Base-by-base conservation (phyloP, 2,329 filamentous ascomycete species). In the Fonsecaea nubica region DNA sequence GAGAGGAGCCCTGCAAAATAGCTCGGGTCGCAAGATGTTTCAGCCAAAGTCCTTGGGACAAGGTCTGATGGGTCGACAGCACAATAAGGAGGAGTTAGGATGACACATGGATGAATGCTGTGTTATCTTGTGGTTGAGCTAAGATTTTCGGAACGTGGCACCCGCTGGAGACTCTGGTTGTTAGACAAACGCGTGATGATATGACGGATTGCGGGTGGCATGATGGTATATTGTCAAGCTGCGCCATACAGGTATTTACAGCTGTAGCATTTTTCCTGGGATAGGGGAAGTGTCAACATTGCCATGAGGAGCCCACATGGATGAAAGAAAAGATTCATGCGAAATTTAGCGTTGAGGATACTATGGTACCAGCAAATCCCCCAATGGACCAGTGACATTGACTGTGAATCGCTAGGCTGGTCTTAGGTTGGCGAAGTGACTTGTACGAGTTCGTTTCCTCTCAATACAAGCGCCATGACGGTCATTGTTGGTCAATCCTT, bases 21-120 rank as follows among this genome's bases (percentile, higher is more conserved):
- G 25, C 45, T 50, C 45, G 45, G 45, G 45, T 50, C 9, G 45
- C 45, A 50, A 50, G 45, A 50, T 50, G 45, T 50, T 50, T 50
- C 45, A 50, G 45, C 3, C 18, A 21, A 50, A 50, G 21, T 4
- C 10, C 42, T 18, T 21, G 18, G 45, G 25, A 25, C 13, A 25
- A 25, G 45, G 25, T 25, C 15, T 50, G 45, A 50, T 25, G 45
- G 45, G 45, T 50, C 45, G 45, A 10, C 45, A 25, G 18, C 45
- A 10, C 9, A 10, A 21, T 25, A 12, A 9, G 3, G 10, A 3
- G 40, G 8, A 40, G n/a, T 45, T 6, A 13, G 36, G 36, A 38
- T 38, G 36, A 13, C 9, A 9, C 42, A 21, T 48, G 21, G 18
- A 25, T 50, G 12, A 12, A 36, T 36, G 40, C 40, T 42, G 21